phyloP scores from a whole-genome alignment of 2,329 filamentous ascomycete species.

The Shiraia sp. region DNA sequence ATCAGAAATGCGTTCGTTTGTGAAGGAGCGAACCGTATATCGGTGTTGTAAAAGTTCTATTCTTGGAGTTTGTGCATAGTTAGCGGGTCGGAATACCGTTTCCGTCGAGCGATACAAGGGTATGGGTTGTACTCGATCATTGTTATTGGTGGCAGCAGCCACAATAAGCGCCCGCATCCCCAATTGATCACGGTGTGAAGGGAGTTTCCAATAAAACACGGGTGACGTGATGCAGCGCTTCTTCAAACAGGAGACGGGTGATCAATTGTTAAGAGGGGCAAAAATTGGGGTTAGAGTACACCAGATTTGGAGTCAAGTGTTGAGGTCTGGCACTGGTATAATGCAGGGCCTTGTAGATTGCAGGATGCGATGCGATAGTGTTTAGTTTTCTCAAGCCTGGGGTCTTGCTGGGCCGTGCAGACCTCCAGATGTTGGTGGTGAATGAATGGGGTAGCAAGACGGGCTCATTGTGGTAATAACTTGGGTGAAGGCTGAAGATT shows the following conservation, averaged over 20 bases:
- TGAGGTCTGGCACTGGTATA: constrained; percentile 4
- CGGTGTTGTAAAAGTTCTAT: too few relatives aligned
- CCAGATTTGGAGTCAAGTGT: constrained; percentile 9
- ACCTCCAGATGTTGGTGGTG: constrained; percentile 1
- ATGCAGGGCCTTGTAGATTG: constrained; percentile 15
- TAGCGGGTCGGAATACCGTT: too few relatives aligned
- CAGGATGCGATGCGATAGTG: constrained; percentile 4
- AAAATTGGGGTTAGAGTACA: constrained; percentile 7
- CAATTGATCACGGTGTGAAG: constrained; percentile 3
- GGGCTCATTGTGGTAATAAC: constrained; percentile 3
- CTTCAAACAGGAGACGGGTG: constrained; percentile 17
- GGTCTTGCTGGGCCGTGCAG: constrained; percentile 11
- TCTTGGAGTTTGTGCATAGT: too few relatives aligned
- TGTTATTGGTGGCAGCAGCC: constrained; percentile 11
- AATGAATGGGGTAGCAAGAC: constrained; percentile 1
- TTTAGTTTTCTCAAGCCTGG: constrained; percentile 1
- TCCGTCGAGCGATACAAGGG: not conserved
- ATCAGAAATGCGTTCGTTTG: too few relatives aligned
- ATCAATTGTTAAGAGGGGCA: constrained; percentile 3
- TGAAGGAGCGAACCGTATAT: too few relatives aligned
- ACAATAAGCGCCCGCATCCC: constrained; percentile 11
- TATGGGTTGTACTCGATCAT: not conserved
- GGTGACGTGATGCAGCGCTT: constrained; percentile 14
- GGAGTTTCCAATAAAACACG: not conserved
- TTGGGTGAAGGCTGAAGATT: not conserved